phyloP scores from a whole-genome alignment of 371 early-diverging fungal species.

The Sporodiniella umbellata region DNA sequence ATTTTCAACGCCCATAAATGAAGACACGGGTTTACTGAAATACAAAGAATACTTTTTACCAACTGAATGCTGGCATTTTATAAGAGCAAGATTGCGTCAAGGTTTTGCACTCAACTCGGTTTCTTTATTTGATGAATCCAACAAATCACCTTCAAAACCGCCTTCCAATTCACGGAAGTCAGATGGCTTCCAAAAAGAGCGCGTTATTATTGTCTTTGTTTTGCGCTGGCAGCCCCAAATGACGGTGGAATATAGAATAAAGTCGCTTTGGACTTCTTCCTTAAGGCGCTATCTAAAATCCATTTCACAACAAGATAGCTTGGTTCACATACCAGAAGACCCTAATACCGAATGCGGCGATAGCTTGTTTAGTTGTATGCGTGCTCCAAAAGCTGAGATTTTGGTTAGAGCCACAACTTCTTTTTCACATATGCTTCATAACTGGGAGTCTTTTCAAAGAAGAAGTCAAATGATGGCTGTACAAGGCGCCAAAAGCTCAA shows the following conservation, averaged over 20 bases:
- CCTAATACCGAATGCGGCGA: slow-evolving; percentile 2
- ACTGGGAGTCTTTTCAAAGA: slow-evolving; percentile 41
- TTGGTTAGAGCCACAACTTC: slow-evolving; percentile 29
- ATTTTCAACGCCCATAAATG: slow-evolving; percentile 63
- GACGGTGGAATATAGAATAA: slow-evolving; percentile 81
- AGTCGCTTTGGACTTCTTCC: slow-evolving; percentile 25
- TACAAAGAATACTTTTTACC: slow-evolving; percentile 76
- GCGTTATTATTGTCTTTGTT: slow-evolving; percentile 60
- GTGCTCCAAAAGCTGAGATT: slow-evolving; percentile 31
- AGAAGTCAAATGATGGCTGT: slow-evolving; percentile 43
- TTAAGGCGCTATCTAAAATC: slow-evolving; percentile 17
- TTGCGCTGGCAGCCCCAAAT: slow-evolving; percentile 86
- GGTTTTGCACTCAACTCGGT: slow-evolving; percentile 75
- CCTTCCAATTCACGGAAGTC: slow-evolving; percentile 1
- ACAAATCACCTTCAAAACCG: neutral
- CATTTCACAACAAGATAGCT: slow-evolving; percentile 6
- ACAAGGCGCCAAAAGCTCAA: slow-evolving; percentile 22
- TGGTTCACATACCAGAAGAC: slow-evolving; percentile 8
- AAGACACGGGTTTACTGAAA: slow-evolving; percentile 71
- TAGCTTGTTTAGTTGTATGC: slow-evolving; percentile 22
- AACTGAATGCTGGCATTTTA: slow-evolving; percentile 60
- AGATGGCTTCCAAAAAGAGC: slow-evolving; percentile 33
- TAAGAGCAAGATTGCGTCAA: slow-evolving; percentile 76
- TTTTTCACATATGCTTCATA: slow-evolving; percentile 36
- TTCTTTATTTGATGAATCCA: slow-evolving; percentile 26